phyloP scores from a whole-genome alignment of 768 basidiomycete species.

The Kwoniella bestiolae region DNA sequence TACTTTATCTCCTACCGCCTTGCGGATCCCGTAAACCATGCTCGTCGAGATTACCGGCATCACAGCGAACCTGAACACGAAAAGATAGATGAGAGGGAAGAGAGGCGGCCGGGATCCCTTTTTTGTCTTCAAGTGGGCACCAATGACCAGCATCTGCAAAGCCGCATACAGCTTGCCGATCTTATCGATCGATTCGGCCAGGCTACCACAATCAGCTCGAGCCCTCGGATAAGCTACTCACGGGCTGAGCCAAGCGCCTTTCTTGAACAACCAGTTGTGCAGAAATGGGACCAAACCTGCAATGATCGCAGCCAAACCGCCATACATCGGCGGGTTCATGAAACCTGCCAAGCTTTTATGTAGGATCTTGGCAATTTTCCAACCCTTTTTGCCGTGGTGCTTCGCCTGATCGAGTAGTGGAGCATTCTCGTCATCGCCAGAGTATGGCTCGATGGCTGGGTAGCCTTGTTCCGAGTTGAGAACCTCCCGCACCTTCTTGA shows the following conservation, averaged over 20 bases:
- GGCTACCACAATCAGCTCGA: conserved; percentile 22
- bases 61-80: conserved; percentile 50
- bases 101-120: conserved; percentile 33
- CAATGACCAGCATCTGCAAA: conserved; percentile 54
- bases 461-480: conserved; percentile 19
- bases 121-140: conserved; percentile 51
- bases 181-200: conserved; percentile 36
- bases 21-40: conserved; percentile 36
- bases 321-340: conserved; percentile 55
- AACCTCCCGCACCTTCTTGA: conserved; percentile 23
- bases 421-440: conserved; percentile 35
- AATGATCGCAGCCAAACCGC: conserved; percentile 50
- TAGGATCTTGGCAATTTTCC: conserved; percentile 17
- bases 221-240: conserved; percentile 21
- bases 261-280: conserved; percentile 42
- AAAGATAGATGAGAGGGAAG: conserved; percentile 46
- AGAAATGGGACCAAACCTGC: conserved; percentile 48
- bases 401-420: conserved; percentile 41
- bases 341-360: conserved; percentile 21
- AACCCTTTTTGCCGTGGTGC: conserved; percentile 24
- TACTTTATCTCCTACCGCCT: conserved; percentile 30
- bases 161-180: conserved; percentile 53
- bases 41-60: conserved; percentile 47
- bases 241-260: conserved; percentile 42
- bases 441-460: conserved; percentile 42